These are phyloP conservation scores for Chaetomiaceae sp. DNA, from an alignment of 2,329 filamentous ascomycete species.

Conservation along the genomic window DNA sequence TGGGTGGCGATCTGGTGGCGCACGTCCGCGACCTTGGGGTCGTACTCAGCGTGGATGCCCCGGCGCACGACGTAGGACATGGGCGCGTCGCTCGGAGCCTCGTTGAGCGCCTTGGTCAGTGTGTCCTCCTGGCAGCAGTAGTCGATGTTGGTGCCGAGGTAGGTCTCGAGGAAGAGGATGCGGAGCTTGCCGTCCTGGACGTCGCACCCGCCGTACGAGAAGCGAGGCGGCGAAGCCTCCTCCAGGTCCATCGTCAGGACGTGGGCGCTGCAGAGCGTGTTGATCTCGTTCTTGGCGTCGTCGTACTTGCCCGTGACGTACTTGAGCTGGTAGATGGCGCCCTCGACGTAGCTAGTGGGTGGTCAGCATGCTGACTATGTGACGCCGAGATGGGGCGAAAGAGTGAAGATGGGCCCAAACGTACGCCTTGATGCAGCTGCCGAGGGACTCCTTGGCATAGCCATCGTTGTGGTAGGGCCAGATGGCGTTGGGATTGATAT, in stretches of 20 bases:
- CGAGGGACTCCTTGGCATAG: conserved; percentile 40
- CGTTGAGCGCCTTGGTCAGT: conserved; percentile 43
- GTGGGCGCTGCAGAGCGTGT: conserved; percentile 41
- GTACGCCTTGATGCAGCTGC: conserved; percentile 41
- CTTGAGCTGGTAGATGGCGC: conserved; percentile 38
- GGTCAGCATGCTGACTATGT: background rate
- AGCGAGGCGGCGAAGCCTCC: conserved; percentile 32
- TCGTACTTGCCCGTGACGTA: conserved; percentile 36
- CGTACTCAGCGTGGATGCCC: conserved; percentile 41
- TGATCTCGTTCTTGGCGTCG: conserved; percentile 42
- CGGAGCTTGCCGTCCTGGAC: conserved; percentile 43
- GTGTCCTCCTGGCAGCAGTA: conserved; percentile 34
- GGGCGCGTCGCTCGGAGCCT: conserved; percentile 32
- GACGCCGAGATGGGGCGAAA: too few relatives aligned
- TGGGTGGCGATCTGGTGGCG: conserved; percentile 34
- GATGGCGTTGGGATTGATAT: conserved; percentile 43
- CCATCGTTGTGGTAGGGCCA: conserved; percentile 42
- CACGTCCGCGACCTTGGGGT: conserved; percentile 37
- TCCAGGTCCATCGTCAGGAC: conserved; percentile 44
- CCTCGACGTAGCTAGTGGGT: conserved; percentile 39
- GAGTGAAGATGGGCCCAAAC: conserved; percentile 13
- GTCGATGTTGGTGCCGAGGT: conserved; percentile 43
- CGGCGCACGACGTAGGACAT: conserved; percentile 42
- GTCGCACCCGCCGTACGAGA: conserved; percentile 41
- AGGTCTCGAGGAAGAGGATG: conserved; percentile 41